Conservation (phyloP, 768 basidiomycete species). For the Pilatotrama ljubarskyi region DNA sequence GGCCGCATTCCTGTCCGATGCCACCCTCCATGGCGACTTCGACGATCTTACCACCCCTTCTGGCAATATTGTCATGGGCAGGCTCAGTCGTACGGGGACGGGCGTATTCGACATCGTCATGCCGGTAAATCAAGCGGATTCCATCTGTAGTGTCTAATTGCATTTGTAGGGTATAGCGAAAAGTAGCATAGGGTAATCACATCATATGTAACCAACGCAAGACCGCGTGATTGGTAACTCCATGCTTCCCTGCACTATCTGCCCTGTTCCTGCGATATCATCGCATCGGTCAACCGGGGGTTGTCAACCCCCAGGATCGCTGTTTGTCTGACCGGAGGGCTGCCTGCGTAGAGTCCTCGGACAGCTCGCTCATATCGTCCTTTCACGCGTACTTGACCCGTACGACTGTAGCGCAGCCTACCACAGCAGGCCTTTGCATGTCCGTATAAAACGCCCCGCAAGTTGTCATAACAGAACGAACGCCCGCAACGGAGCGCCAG, state of each 20-base stretch:
- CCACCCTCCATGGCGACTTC: conserved; percentile 92
- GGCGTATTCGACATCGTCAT: conserved; percentile 89
- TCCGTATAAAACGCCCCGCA: neutral
- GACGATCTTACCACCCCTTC: conserved; percentile 91
- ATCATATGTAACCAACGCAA: neutral
- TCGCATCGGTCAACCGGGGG: neutral
- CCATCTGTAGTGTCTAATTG: conserved; percentile 2
- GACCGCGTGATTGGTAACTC: neutral
- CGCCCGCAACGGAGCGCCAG: conserved; percentile 2
- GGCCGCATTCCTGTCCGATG: conserved; percentile 86
- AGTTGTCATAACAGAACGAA: neutral
- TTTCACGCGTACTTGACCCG: no score
- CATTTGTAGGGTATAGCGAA: conserved; percentile 2
- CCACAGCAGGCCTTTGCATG: no score
- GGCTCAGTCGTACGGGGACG: conserved; percentile 88
- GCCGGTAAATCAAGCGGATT: conserved; percentile 35
- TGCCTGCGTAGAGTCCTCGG: no score
- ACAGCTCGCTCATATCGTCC: no score
- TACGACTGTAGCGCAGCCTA: neutral
- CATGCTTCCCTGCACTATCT: neutral
- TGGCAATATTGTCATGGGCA: conserved; percentile 87
- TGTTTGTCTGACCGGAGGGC: no score
- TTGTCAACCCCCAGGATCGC: neutral
- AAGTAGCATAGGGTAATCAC: conserved; percentile 14
- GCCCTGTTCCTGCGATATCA: neutral